Evolutionary conservation across 257 asterid species (phyloP), one percentile per base, ranked within the genome.

Genomic region (Forsythia viridissima): DNA sequence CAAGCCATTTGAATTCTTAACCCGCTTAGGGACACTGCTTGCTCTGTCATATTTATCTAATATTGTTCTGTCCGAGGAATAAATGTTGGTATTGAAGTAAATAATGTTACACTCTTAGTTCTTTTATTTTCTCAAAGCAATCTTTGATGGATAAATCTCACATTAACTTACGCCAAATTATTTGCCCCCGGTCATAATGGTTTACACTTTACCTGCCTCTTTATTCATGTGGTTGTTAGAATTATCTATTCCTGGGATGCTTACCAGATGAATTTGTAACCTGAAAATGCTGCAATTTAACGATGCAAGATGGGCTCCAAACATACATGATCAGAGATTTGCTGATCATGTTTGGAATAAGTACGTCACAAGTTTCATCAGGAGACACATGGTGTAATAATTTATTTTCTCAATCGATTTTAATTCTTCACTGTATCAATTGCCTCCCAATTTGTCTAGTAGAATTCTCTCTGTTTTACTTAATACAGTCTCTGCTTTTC

Each of bases 401-500:
- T 55, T 55, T 55, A 55, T 48, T 48, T 18, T 55, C 65, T 6
- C 65, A 16, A 55, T 18, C 4, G 10, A 18, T 2, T 18, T 55
- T n/a, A 55, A 4, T 15, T 55, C 65, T 55, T 55, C 65, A 15
- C 3, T 5, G 16, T 55, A 55, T n/a, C 20, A 3, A 18, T 57
- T 55, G 24, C 63, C 63, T 18, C 30, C 5, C 63, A n/a, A 55
- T 55, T 52, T 55, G 0, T 55, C 10, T 21, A n/a, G 16, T n/a
- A 21, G 37, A 73, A 21, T 16, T 76, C 20, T 73, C 18, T 39
- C 5, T 10, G 37, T 57, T 74, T 76, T 36, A 59, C 48, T 63
- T 37, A 16, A 21, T 82, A 10, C 48, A 72, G 36, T 70, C 78
- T n/a, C 37, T 77, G 46, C 41, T 20, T 84, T 59, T 40, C 72